phyloP scores from a whole-genome alignment of 805 yeast genomes.

The Candida dendrica region DNA sequence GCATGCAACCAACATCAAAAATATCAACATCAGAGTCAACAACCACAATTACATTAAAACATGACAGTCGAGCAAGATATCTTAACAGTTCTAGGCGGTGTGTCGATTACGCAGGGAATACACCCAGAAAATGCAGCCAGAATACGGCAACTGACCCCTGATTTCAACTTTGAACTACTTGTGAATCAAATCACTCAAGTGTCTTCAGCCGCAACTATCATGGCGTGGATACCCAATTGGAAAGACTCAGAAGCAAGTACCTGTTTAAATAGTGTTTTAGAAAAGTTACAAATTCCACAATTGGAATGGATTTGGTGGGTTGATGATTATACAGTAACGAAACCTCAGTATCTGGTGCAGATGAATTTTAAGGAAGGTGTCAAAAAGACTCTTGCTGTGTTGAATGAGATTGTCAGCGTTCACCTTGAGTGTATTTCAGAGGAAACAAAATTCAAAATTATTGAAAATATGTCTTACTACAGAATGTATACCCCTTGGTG shows the following conservation, averaged over 20 bases:
- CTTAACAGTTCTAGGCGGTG: neutral
- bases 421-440: neutral
- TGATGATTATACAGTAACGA: slow-evolving; percentile 10
- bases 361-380: slow-evolving; percentile 5
- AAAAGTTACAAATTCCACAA: neutral
- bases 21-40: no score
- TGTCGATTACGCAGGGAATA: neutral
- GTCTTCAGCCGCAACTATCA: neutral
- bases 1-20: no score
- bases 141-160: neutral
- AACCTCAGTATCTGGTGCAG: slow-evolving; percentile 7
- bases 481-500: slow-evolving; percentile 15
- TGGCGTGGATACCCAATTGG: neutral
- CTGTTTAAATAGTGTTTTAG: neutral
- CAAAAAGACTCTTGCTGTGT: slow-evolving; percentile 1
- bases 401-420: slow-evolving; percentile 1
- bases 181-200: no score
- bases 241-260: neutral
- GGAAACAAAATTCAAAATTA: neutral
- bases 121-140: neutral
- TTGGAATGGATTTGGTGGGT: slow-evolving; percentile 11
- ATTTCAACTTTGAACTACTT: neutral
- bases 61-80: neutral
- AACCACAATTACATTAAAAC: no score
- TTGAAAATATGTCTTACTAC: slow-evolving; percentile 1